Base-by-base conservation (phyloP, 176 grass and related monocot species). In the Zoysia japonica region DNA sequence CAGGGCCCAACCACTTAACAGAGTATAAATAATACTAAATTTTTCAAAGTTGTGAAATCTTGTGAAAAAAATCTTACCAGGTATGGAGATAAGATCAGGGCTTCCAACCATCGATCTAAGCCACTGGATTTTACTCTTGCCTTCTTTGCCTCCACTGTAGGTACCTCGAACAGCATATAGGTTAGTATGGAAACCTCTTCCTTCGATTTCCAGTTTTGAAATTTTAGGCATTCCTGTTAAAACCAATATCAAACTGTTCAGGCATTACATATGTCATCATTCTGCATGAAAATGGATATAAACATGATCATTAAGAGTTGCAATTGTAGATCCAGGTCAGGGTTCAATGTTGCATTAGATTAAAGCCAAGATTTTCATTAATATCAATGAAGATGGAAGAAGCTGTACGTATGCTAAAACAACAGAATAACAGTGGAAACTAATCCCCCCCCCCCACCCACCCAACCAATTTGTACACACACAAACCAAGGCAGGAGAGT, bases 51-150 rank as follows among this genome's bases (percentile, higher is more conserved):
- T 1, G 17, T 70, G n/a, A 44, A 42, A 78, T 28, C 54, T n/a
- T 11, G 47, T 10, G 74, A 54, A 67, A 61, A 41, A 46, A 72
- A 47, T 35, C 79, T 61, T 89, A 99, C 96, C 96, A 89, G 96
- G 92, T 85, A 99, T 91, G 9, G 92, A 99, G 68, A 99, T 99
- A 75, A 99, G 90, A 83, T 99, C 96, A 80, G 96, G 96, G 68
- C 96, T 99, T 87, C 92, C 96, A 41, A 95, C 90, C 92, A 95
- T 93, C 8, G 96, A 89, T 74, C 90, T 94, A 19, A 98, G 88
- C 96, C 96, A 98, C 60, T 98, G 96, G 70, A 98, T 94, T 88
- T 82, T 92, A 86, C 90, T 94, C 80, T 98, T 95, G 75, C 90
- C 96, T 90, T 98, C 96, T 89, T 89, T 98, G 63, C 96, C 96